Conservation (phyloP, 257 asterid genomes). For the Solanum ahanhuiri region DNA sequence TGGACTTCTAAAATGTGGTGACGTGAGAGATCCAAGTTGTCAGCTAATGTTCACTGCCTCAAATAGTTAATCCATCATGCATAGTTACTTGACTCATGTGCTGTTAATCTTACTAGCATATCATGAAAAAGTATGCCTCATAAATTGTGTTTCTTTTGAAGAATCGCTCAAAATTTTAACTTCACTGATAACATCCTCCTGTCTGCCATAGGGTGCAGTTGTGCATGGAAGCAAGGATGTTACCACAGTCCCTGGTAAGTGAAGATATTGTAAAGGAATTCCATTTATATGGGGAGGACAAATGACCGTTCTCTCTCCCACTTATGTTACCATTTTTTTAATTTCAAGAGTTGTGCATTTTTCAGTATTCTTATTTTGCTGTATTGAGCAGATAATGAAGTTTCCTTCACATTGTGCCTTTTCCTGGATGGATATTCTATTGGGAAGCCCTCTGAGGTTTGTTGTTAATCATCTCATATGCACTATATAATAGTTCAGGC, state of each 20-base stretch:
- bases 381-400: slow-evolving; percentile 48
- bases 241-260: slow-evolving; percentile 35
- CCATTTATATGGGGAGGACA: background rate
- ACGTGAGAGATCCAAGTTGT: background rate
- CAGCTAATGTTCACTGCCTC: background rate
- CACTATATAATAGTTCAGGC: background rate
- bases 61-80: background rate
- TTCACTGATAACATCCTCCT: background rate
- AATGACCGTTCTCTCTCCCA: background rate
- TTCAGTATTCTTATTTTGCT: background rate
- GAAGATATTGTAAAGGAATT: background rate
- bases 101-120: background rate
- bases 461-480: slow-evolving; percentile 12
- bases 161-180: background rate
- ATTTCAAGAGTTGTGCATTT: background rate
- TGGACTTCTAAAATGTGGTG: background rate
- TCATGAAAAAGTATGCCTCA: background rate
- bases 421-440: slow-evolving; percentile 79
- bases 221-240: slow-evolving; percentile 18
- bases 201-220: slow-evolving; percentile 28
- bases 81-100: background rate
- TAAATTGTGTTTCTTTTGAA: background rate
- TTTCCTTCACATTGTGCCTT: slow-evolving; percentile 69
- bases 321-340: background rate
- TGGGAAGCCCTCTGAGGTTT: slow-evolving; percentile 69